These are phyloP conservation scores for Arthroderma sp. DNA, from an alignment of 2,329 filamentous ascomycete species.

Conservation along the genomic window DNA sequence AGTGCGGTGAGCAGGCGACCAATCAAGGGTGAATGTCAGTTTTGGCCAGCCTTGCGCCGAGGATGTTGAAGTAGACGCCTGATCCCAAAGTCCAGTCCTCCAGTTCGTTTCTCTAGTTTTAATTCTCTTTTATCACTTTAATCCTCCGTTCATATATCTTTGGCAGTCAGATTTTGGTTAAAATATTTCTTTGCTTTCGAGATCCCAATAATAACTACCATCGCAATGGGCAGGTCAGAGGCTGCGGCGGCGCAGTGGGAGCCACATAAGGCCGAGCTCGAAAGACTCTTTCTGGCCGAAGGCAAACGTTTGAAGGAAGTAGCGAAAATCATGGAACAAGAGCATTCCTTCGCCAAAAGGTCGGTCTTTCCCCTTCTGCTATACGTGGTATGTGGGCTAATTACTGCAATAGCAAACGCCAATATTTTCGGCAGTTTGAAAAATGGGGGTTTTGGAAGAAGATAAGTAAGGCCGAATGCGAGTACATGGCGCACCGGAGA, in stretches of 20 bases:
- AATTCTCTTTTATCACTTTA: no score
- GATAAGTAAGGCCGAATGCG: not conserved
- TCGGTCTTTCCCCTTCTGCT: not conserved
- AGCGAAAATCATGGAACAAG: not conserved
- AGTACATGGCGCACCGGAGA: not conserved
- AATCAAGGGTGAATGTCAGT: no score
- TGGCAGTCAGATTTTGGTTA: no score
- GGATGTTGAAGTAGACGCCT: no score
- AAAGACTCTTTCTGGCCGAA: not conserved
- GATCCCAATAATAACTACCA: no score
- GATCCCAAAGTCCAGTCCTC: no score
- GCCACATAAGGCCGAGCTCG: slow-evolving; percentile 2
- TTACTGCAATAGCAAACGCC: not conserved
- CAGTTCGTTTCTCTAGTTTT: no score
- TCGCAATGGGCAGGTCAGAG: not conserved
- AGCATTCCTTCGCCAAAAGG: slow-evolving; percentile 1
- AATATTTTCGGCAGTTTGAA: not conserved
- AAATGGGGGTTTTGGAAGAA: slow-evolving; percentile 4
- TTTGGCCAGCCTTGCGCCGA: no score
- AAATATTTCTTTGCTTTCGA: no score
- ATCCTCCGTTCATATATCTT: no score
- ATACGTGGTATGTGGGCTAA: slow-evolving; percentile 1
- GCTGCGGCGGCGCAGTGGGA: slow-evolving; percentile 2
- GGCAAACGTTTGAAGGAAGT: not conserved
- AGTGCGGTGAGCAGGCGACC: no score